Evolutionary conservation across 768 basidiomycete genomes (phyloP).

Genomic region (Boletus fagicola): DNA sequence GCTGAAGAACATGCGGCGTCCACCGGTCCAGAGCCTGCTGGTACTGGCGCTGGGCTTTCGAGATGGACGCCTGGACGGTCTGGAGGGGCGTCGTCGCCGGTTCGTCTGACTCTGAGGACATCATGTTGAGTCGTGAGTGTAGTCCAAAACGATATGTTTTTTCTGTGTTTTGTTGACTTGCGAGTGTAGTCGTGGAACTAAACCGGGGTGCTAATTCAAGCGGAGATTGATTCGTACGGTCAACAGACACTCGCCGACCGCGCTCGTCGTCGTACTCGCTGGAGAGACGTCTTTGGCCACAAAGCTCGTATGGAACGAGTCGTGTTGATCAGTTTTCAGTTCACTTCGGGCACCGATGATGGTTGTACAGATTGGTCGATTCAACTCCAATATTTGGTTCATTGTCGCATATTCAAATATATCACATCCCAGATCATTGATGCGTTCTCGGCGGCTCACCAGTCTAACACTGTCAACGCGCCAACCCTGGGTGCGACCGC

Average conservation of each 20-base stretch:
- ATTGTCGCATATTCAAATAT: background rate
- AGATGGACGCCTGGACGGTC: slow-evolving; percentile 25
- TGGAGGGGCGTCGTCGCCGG: slow-evolving; percentile 28
- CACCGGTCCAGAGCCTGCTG: slow-evolving; percentile 88
- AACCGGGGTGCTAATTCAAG: background rate
- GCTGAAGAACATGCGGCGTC: slow-evolving; percentile 85
- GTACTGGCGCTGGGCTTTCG: slow-evolving; percentile 69
- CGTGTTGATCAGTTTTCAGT: too few species aligned
- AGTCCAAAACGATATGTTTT: background rate
- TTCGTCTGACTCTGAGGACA: slow-evolving; percentile 37
- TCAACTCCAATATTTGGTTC: background rate
- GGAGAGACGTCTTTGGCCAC: too few species aligned
- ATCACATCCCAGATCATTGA: background rate
- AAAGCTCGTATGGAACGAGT: too few species aligned
- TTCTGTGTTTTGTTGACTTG: background rate
- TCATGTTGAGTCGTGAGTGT: slow-evolving; percentile 24
- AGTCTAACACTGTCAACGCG: too few species aligned
- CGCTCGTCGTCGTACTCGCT: too few species aligned
- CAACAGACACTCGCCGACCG: too few species aligned
- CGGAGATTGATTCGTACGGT: slow-evolving; percentile 6
- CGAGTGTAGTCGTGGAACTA: background rate
- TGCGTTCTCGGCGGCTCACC: too few species aligned
- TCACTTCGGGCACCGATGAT: too few species aligned
- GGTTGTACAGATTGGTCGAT: too few species aligned
- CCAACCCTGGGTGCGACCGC: too few species aligned